Percentiles rank a stretch among this genome's conserved stretches.
phyloP scores from a whole-genome alignment of 106 monocot genomes.

The Acorus calamus region DNA sequence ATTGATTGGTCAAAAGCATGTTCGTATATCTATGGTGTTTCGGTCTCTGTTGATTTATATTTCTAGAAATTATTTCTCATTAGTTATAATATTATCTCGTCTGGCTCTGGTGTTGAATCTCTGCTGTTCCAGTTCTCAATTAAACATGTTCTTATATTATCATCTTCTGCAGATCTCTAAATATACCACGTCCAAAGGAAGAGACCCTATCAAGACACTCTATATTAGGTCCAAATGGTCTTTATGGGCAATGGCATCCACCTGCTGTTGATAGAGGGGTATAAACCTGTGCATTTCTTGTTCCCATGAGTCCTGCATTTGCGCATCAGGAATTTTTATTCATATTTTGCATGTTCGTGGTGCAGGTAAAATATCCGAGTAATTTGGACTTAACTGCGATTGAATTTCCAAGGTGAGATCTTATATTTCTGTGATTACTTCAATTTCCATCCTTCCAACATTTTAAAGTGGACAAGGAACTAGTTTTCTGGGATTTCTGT shows the following conservation, averaged over 20 bases:
- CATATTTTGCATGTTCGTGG: conserved; percentile 3
- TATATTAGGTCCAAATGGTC: conserved; percentile 91
- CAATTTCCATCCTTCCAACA: no score
- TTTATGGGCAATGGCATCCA: conserved; percentile 71
- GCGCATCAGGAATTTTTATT: not conserved
- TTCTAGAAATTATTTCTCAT: no score
- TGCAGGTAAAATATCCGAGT: conserved; percentile 87
- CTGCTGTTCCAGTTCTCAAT: not conserved
- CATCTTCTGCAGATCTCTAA: conserved; percentile 47
- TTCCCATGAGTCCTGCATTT: not conserved
- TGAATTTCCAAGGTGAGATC: conserved; percentile 50
- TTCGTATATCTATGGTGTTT: no score
- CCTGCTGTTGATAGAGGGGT: conserved; percentile 47
- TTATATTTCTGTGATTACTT: not conserved
- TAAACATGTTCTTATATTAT: not conserved
- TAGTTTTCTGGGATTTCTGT: not conserved
- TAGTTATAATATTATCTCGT: no score
- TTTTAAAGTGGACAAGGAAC: no score
- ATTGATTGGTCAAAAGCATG: no score
- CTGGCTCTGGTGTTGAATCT: not conserved
- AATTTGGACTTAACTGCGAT: conserved; percentile 64
- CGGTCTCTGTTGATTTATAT: no score
- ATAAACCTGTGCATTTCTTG: conserved; percentile 5
- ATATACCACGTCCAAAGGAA: conserved; percentile 55
- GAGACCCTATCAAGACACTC: conserved; percentile 88